Evolutionary conservation across 2,329 filamentous ascomycete genomes (phyloP).

Genomic region (Pseudogymnoascus sp.): DNA sequence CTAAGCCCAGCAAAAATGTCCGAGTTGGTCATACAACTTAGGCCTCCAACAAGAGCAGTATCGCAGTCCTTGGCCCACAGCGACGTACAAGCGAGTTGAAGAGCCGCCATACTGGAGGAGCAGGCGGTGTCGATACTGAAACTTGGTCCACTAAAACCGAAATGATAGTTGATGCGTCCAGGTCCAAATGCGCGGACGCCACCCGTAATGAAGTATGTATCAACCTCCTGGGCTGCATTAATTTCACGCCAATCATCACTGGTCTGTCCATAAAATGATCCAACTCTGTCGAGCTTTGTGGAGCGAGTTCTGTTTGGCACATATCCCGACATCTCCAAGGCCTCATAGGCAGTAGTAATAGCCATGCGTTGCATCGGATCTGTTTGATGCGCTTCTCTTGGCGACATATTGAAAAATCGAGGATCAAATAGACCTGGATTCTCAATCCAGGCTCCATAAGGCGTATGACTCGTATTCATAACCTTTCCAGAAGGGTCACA

Average conservation of each 20-base stretch:
- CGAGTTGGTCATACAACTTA: constrained; percentile 26
- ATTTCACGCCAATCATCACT: constrained; percentile 29
- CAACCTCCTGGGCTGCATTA: constrained; percentile 27
- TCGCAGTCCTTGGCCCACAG: constrained; percentile 27
- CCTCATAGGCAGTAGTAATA: constrained; percentile 70
- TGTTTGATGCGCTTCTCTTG: constrained; percentile 69
- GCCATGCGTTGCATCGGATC: constrained; percentile 76
- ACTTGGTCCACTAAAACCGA: constrained; percentile 36
- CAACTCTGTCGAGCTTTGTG: constrained; percentile 36
- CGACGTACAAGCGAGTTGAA: constrained; percentile 27
- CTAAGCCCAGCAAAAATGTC: constrained; percentile 27
- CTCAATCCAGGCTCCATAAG: constrained; percentile 64
- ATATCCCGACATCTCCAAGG: constrained; percentile 73
- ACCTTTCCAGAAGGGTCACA: constrained; percentile 63
- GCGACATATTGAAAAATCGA: constrained; percentile 84
- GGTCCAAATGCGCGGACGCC: constrained; percentile 28
- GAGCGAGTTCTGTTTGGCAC: constrained; percentile 36
- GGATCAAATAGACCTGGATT: constrained; percentile 72
- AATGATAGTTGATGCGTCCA: constrained; percentile 34
- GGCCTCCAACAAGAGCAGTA: constrained; percentile 27
- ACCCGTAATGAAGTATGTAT: constrained; percentile 28
- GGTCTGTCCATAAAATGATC: constrained; percentile 28
- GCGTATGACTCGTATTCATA: constrained; percentile 70
- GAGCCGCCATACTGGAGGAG: constrained; percentile 33
- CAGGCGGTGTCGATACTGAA: constrained; percentile 37